Percentiles rank a stretch among this genome's conserved stretches.
phyloP scores from a whole-genome alignment of 768 basidiomycete species.

The Pleurotus ostreatus region DNA sequence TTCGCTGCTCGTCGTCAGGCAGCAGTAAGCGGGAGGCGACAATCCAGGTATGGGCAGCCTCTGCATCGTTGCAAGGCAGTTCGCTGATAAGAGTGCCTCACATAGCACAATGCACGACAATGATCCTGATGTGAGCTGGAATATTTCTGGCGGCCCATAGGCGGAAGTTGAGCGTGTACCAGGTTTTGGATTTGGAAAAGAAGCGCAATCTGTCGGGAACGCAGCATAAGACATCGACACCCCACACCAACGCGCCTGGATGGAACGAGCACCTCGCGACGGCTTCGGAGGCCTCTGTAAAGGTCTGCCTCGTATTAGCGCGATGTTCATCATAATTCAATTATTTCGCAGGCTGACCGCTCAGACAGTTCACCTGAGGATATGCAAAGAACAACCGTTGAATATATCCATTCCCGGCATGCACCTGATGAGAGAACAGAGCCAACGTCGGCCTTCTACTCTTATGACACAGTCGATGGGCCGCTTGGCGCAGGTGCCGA shows the following conservation, averaged over 20 bases:
- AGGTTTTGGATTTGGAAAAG: slow-evolving; percentile 54
- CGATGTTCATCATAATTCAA: background rate
- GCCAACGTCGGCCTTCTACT: slow-evolving; percentile 33
- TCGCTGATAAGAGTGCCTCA: too few relatives aligned
- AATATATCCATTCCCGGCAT: slow-evolving; percentile 36
- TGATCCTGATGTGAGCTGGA: slow-evolving; percentile 40
- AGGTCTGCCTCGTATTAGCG: slow-evolving; percentile 32
- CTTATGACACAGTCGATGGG: slow-evolving; percentile 40
- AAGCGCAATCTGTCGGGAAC: slow-evolving; percentile 38
- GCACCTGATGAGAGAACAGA: slow-evolving; percentile 26
- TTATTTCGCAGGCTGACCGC: slow-evolving; percentile 1
- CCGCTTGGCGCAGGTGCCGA: slow-evolving; percentile 35
- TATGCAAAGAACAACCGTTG: slow-evolving; percentile 37
- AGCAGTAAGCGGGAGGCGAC: too few relatives aligned
- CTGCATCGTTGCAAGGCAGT: too few relatives aligned
- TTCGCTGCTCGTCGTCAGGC: too few relatives aligned
- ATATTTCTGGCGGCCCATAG: background rate
- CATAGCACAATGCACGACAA: slow-evolving; percentile 57
- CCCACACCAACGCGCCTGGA: slow-evolving; percentile 54
- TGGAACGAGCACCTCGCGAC: slow-evolving; percentile 70
- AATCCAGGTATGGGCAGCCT: too few relatives aligned
- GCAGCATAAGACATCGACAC: slow-evolving; percentile 44
- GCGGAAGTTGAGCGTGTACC: background rate
- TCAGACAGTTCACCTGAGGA: slow-evolving; percentile 1
- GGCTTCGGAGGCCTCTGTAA: slow-evolving; percentile 61